Conservation (phyloP, 345 rosid species). For the Eucalyptus sp. region DNA sequence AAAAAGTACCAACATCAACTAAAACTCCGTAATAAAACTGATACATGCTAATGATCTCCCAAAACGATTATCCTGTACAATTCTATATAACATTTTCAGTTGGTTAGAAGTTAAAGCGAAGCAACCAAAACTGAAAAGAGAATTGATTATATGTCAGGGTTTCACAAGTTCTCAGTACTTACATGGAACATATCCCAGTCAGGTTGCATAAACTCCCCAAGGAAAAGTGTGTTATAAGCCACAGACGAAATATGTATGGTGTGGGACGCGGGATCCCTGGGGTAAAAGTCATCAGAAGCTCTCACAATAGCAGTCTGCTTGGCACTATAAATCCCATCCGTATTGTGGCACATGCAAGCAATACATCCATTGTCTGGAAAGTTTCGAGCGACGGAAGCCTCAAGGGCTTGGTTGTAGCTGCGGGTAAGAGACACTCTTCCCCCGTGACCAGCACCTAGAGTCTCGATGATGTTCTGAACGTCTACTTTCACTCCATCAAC, state of each 20-base stretch:
- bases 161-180: constrained; percentile 32
- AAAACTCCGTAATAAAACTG: background rate
- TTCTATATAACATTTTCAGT: background rate
- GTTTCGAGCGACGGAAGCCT: constrained; percentile 76
- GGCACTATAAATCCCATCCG: constrained; percentile 86
- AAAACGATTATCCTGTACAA: background rate
- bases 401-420: constrained; percentile 76
- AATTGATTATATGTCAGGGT: background rate
- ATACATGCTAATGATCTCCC: background rate
- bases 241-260: constrained; percentile 90
- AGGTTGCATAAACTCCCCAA: constrained; percentile 98
- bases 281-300: constrained; percentile 95
- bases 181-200: constrained; percentile 99
- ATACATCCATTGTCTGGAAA: constrained; percentile 91
- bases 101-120: background rate
- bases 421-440: constrained; percentile 94
- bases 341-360: constrained; percentile 96
- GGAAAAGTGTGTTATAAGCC: constrained; percentile 84
- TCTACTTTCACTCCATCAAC: constrained; percentile 98
- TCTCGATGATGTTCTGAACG: constrained; percentile 90
- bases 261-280: constrained; percentile 94
- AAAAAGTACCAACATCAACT: background rate
- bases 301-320: constrained; percentile 90
- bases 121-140: background rate
- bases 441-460: constrained; percentile 93